Percentiles rank a stretch among this genome's conserved stretches.
Evolutionary conservation across 192 early-diverging fungal species (phyloP).

Genomic region (Umbelopsis ramanniana): DNA sequence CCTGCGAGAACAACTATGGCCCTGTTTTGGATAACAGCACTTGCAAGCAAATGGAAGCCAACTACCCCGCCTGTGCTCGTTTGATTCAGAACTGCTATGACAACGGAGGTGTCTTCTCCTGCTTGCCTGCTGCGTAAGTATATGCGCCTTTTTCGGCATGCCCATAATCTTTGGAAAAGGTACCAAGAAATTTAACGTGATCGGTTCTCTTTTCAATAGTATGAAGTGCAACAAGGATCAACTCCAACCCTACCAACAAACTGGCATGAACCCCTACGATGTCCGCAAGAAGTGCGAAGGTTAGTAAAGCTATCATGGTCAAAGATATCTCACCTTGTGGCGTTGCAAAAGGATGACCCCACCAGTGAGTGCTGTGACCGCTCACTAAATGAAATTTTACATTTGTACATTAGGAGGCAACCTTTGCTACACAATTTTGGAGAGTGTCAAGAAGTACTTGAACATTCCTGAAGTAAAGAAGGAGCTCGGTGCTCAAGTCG

Average conservation of each 20-base stretch:
- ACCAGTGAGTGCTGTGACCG: background rate
- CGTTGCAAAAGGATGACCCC: no score
- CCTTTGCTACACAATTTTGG: slow-evolving; percentile 91
- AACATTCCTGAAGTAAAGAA: slow-evolving; percentile 80
- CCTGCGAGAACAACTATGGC: slow-evolving; percentile 77
- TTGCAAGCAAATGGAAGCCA: slow-evolving; percentile 79
- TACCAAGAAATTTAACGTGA: no score
- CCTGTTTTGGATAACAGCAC: slow-evolving; percentile 78
- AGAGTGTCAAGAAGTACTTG: slow-evolving; percentile 81
- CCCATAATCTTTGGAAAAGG: no score
- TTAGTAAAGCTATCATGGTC: background rate
- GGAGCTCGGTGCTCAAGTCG: slow-evolving; percentile 73
- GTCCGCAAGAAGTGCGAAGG: slow-evolving; percentile 85
- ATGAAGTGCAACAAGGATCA: slow-evolving; percentile 89
- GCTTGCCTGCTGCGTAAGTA: slow-evolving; percentile 74
- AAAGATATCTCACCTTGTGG: no score
- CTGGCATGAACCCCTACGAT: slow-evolving; percentile 94
- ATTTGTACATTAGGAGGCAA: slow-evolving; percentile 52
- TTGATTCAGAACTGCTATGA: slow-evolving; percentile 92
- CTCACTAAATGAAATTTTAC: background rate
- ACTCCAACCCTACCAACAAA: slow-evolving; percentile 77
- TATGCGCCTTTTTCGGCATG: no score
- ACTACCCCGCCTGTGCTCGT: slow-evolving; percentile 78
- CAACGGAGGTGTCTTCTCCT: slow-evolving; percentile 76
- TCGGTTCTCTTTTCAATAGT: background rate